phyloP scores from a whole-genome alignment of 2,329 filamentous ascomycete species.

The Pseudogymnoascus sp. region DNA sequence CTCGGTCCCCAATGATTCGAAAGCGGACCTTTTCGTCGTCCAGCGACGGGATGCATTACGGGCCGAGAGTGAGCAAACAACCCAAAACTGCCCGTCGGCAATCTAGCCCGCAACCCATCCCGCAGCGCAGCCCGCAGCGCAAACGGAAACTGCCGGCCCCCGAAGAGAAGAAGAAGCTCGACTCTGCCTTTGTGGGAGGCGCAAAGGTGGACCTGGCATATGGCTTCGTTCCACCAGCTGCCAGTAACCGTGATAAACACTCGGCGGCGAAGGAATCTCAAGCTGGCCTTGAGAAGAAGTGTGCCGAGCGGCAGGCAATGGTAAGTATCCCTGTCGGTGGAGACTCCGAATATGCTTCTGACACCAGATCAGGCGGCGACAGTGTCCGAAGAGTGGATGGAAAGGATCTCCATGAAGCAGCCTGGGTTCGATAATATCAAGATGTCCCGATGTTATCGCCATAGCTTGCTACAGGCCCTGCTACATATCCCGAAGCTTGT shows the following conservation, averaged over 20 bases:
- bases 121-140: not conserved
- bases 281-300: slow-evolving; percentile 3
- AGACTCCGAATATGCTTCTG: not conserved
- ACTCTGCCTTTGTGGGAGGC: not conserved
- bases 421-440: slow-evolving; percentile 24
- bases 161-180: slow-evolving; percentile 3
- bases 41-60: slow-evolving; percentile 4
- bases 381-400: slow-evolving; percentile 13
- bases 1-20: slow-evolving; percentile 20
- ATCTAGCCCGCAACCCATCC: not conserved
- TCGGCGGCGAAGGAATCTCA: not conserved
- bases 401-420: slow-evolving; percentile 20
- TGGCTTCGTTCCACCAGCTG: not conserved
- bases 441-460: slow-evolving; percentile 26
- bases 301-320: not conserved
- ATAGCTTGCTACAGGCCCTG: slow-evolving; percentile 27
- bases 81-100: not conserved
- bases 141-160: not conserved
- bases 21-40: not conserved
- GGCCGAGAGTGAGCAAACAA: not conserved
- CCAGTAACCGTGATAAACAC: not conserved
- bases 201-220: not conserved
- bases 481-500: slow-evolving; percentile 28
- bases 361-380: slow-evolving; percentile 13
- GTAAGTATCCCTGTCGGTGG: not conserved